Evolutionary conservation across 192 early-diverging fungal species (phyloP).

Genomic region (Entomortierella parvispora): DNA sequence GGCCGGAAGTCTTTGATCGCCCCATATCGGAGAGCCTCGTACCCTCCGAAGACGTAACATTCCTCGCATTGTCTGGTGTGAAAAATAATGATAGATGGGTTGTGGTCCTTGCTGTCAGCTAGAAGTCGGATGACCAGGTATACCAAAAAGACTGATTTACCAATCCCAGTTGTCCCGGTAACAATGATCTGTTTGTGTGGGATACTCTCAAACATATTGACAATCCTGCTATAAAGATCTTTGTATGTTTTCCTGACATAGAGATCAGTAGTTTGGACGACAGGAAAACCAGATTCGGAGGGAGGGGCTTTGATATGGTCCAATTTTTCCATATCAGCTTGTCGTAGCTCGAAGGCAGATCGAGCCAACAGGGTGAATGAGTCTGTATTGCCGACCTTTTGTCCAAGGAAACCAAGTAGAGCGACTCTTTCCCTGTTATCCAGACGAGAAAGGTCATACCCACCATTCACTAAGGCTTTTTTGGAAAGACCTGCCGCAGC

Average conservation of each 20-base stretch:
- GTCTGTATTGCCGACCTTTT: neutral
- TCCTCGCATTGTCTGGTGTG: neutral
- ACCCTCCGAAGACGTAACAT: constrained; percentile 34
- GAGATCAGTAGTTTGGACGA: constrained; percentile 10
- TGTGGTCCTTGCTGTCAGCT: constrained; percentile 17
- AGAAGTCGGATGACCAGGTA: constrained; percentile 21
- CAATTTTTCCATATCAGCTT: neutral
- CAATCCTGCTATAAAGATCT: constrained; percentile 18
- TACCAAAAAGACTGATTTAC: constrained; percentile 50
- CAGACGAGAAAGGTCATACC: constrained; percentile 8
- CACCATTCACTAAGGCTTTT: constrained; percentile 15
- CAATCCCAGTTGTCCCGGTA: constrained; percentile 34
- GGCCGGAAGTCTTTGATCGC: constrained; percentile 9
- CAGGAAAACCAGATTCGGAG: neutral
- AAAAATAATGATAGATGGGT: constrained; percentile 34
- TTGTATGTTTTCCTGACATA: constrained; percentile 29
- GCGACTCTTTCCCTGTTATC: constrained; percentile 8
- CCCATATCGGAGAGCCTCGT: neutral
- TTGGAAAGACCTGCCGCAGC: constrained; percentile 5
- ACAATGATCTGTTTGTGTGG: constrained; percentile 10
- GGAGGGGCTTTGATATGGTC: constrained; percentile 2
- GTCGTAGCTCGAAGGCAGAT: neutral
- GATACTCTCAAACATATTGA: neutral
- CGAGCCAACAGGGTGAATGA: neutral
- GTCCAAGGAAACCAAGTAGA: constrained; percentile 11